phyloP scores from a whole-genome alignment of 2,329 filamentous ascomycete species.

The Epichloe scottii region DNA sequence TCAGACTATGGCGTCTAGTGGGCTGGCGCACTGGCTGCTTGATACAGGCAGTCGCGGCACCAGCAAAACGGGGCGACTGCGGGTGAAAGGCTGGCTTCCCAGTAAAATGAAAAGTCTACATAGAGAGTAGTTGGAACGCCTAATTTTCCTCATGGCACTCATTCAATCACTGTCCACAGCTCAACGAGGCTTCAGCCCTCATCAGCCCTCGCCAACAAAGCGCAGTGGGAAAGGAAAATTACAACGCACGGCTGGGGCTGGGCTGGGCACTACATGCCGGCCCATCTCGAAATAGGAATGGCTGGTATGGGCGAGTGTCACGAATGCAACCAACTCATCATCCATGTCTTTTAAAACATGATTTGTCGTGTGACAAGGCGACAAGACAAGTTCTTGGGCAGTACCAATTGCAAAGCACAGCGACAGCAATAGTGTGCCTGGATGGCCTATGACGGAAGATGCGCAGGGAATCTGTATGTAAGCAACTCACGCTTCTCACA shows the following conservation, averaged over 20 bases:
- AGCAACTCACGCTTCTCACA: neutral
- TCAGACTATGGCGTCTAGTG: conserved; percentile 22
- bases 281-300: neutral
- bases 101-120: conserved; percentile 10
- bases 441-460: no score
- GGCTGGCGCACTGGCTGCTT: conserved; percentile 31
- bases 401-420: no score
- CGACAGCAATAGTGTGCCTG: no score
- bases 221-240: neutral
- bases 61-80: conserved; percentile 8
- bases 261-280: neutral
- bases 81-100: conserved; percentile 13
- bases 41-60: conserved; percentile 9
- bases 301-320: neutral
- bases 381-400: neutral
- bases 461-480: no score
- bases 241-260: neutral
- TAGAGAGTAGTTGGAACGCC: neutral
- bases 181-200: neutral
- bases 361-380: neutral
- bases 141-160: neutral
- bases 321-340: neutral
- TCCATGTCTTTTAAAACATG: neutral
- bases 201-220: neutral
- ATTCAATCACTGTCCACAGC: no score